phyloP scores from a whole-genome alignment of 805 yeast species.

The Zygosaccharomyces siamensis region DNA sequence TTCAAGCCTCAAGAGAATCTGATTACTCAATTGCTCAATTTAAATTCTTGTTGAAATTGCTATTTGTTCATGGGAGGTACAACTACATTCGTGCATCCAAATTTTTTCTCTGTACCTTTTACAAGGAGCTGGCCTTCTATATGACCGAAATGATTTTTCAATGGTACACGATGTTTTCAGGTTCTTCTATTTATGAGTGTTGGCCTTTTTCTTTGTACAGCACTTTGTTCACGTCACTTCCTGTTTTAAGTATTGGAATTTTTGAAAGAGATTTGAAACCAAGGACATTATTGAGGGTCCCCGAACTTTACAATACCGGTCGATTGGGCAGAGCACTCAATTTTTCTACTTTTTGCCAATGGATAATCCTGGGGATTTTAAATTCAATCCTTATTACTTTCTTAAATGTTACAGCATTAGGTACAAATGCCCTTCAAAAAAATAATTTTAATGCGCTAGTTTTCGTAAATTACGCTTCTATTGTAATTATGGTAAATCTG shows the following conservation, averaged over 20 bases:
- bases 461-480: slow-evolving; percentile 63
- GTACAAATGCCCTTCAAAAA: slow-evolving; percentile 59
- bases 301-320: slow-evolving; percentile 81
- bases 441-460: slow-evolving; percentile 82
- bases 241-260: slow-evolving; percentile 91
- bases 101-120: slow-evolving; percentile 88
- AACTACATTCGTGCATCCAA: slow-evolving; percentile 89
- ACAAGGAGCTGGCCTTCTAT: slow-evolving; percentile 88
- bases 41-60: slow-evolving; percentile 70
- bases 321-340: slow-evolving; percentile 71
- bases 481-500: slow-evolving; percentile 66
- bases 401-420: slow-evolving; percentile 64
- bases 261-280: slow-evolving; percentile 88
- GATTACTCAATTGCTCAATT: slow-evolving; percentile 96
- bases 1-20: slow-evolving; percentile 92
- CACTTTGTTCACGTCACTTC: slow-evolving; percentile 88
- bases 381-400: slow-evolving; percentile 73
- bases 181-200: slow-evolving; percentile 87
- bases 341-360: slow-evolving; percentile 58
- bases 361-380: slow-evolving; percentile 73
- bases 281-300: slow-evolving; percentile 82
- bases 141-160: slow-evolving; percentile 86
- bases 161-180: slow-evolving; percentile 81
- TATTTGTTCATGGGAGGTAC: slow-evolving; percentile 93
- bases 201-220: slow-evolving; percentile 98